Evolutionary conservation across 768 basidiomycete species (phyloP), one percentile per base, ranked within the genome.

Genomic region (Imleria badia): DNA sequence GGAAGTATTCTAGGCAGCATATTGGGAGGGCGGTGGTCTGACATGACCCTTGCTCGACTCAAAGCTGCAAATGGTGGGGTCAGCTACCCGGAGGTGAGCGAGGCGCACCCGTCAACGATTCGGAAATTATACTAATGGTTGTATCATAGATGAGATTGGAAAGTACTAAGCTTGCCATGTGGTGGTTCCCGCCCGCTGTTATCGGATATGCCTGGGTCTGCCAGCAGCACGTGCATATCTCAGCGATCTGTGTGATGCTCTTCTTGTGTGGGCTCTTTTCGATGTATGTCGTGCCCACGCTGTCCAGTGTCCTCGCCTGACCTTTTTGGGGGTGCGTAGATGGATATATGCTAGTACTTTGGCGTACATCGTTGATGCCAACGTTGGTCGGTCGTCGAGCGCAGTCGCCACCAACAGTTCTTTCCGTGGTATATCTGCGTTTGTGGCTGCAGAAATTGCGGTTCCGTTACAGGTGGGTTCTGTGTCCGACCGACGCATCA

Each of bases 341-440:
- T 77, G 77, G 70, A 82, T 85, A 46, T 89, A 89, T 66, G 73
- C 85, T 1, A 85, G 83, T 40, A 86, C 88, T 0, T 73, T 97
- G 31, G 87, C 93, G 0, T 95, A 94, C 66, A 81, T 95, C 33
- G 91, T 94, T 3, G 93, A 97, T 65, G 84, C 91, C 10, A 97
- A 95, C 61, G 76, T 78, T 3, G 94, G 94, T 7, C 81, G 85
- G 15, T 90, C 90, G 0, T 87, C 90, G 0, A 84, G 83, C 2
- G 91, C 89, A 0, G 81, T 84, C 8, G 91, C 93, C 0, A 73
- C 80, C 34, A 95, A 95, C 68, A 85, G 85, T 45, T 81, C 80
- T 20, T 87, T 89, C 68, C 81, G 94, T 29, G 91, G 93, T 0
- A 15, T 78, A 1, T 73, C 75, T 19, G 91, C 85, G 2, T 89